Conservation (phyloP, 176 grass and related monocot species). For the Lolium multiflorum region DNA sequence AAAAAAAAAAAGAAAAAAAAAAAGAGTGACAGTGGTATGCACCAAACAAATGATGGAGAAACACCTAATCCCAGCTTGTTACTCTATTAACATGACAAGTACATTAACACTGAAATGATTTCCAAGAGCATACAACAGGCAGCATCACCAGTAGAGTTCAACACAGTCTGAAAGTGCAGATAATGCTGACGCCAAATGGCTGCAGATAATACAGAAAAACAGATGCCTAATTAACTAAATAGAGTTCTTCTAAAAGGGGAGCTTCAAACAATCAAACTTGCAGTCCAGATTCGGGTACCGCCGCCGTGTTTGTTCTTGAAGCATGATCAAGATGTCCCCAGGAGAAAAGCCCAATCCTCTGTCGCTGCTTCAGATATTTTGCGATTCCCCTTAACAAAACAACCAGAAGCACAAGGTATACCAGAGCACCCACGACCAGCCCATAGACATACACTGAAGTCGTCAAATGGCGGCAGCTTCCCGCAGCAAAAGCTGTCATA, state of each 20-base stretch:
- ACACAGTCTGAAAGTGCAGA: background rate
- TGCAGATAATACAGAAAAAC: background rate
- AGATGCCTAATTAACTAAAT: background rate
- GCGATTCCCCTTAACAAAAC: conserved; percentile 8
- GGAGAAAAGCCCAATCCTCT: background rate
- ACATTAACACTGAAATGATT: background rate
- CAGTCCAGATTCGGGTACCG: background rate
- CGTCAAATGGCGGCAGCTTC: conserved; percentile 47
- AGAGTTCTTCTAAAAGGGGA: background rate
- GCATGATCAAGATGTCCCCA: background rate
- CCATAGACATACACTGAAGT: conserved; percentile 46
- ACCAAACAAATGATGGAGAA: background rate
- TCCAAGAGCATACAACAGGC: background rate
- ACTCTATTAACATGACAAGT: background rate
- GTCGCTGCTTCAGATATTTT: background rate
- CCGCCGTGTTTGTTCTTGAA: background rate
- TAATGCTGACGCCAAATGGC: background rate
- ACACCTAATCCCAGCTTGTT: background rate
- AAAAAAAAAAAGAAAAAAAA: background rate
- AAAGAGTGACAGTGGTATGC: background rate
- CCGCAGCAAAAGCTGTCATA: conserved; percentile 53
- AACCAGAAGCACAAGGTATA: background rate
- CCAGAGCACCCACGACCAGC: background rate
- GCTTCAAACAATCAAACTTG: conserved; percentile 35
- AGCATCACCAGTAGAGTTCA: background rate